These are phyloP conservation scores for Lentinula guzmanii DNA, from an alignment of 768 basidiomycete species.

Conservation along the genomic window DNA sequence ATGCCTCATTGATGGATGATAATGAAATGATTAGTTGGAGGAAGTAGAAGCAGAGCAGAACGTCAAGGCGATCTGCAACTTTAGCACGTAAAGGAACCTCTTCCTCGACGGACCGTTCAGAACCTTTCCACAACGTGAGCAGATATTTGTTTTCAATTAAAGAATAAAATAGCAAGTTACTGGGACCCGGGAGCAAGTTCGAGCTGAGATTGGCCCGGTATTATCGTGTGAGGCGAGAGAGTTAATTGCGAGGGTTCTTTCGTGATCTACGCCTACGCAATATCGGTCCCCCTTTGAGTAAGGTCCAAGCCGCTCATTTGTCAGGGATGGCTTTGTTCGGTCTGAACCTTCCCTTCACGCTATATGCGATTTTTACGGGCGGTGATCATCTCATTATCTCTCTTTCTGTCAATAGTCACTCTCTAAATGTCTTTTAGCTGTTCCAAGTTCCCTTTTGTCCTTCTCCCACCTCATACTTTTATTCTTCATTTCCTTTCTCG, in stretches of 20 bases:
- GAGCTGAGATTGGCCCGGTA: neutral
- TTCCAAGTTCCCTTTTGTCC: conserved; percentile 14
- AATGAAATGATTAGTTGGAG: neutral
- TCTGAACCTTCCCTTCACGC: neutral
- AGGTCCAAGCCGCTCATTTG: neutral
- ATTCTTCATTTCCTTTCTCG: neutral
- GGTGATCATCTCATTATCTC: neutral
- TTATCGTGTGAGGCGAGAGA: neutral
- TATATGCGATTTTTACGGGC: conserved; percentile 4
- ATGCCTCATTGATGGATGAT: neutral
- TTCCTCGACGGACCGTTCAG: neutral
- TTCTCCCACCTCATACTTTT: conserved; percentile 17
- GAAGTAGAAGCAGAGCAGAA: neutral
- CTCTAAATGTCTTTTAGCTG: neutral
- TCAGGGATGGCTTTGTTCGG: neutral
- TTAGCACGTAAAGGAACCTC: neutral
- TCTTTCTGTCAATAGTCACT: neutral
- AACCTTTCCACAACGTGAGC: neutral
- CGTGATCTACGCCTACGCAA: neutral
- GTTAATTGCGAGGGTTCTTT: neutral
- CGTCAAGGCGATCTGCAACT: conserved; percentile 18
- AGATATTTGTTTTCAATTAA: no score
- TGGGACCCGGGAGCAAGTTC: neutral
- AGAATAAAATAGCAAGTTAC: no score
- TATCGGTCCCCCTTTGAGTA: neutral